Evolutionary conservation across 176 grass and related monocot genomes (phyloP).

Genomic region (maize (Zea mays)): Zm-B73-REFERENCE-NAM-5.0 NC_050096.1:35408001-35408500

Average conservation of each 20-base stretch:
- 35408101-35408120: slow-evolving; percentile 88
- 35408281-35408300: slow-evolving; percentile 90
- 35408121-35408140: slow-evolving; percentile 95
- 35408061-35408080: slow-evolving; percentile 74
- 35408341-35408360: slow-evolving; percentile 16
- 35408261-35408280: slow-evolving; percentile 72
- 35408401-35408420: slow-evolving; percentile 9
- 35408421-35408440: neutral
- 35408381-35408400: slow-evolving; percentile 21
- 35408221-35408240: slow-evolving; percentile 27
- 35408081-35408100: slow-evolving; percentile 98
- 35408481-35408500: slow-evolving; percentile 23
- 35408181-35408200: slow-evolving; percentile 3
- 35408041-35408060: slow-evolving; percentile 92
- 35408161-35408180: slow-evolving; percentile 46
- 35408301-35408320: slow-evolving; percentile 98
- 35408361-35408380: slow-evolving; percentile 4
- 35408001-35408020: slow-evolving; percentile 72
- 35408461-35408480: slow-evolving; percentile 17
- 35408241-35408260: slow-evolving; percentile 79
- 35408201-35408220: slow-evolving; percentile 14
- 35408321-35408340: slow-evolving; percentile 57
- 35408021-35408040: slow-evolving; percentile 98
- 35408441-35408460: neutral
- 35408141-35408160: slow-evolving; percentile 69